Evolutionary conservation across 495 filamentous ascomycete species (phyloP).

Genomic region (Neurospora discreta): DNA sequence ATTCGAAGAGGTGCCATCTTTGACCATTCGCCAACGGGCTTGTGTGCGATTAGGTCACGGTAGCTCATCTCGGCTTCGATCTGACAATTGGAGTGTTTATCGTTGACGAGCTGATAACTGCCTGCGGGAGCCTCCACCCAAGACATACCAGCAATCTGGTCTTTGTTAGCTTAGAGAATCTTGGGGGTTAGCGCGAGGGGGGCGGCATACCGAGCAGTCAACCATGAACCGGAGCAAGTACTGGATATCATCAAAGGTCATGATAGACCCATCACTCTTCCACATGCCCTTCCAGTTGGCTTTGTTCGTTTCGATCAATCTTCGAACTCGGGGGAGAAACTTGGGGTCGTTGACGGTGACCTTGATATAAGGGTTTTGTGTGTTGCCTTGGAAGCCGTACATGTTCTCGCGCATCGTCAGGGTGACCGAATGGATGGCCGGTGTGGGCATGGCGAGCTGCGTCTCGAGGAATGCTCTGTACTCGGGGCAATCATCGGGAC

Average conservation of each 20-base stretch:
- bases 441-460: slow-evolving; percentile 52
- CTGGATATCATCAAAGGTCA: slow-evolving; percentile 91
- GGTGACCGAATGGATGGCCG: slow-evolving; percentile 53
- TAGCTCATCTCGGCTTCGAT: slow-evolving; percentile 84
- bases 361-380: slow-evolving; percentile 84
- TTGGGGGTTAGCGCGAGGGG: background rate
- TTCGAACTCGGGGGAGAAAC: slow-evolving; percentile 59
- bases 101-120: slow-evolving; percentile 57
- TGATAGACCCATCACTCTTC: slow-evolving; percentile 59
- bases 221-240: slow-evolving; percentile 97
- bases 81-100: slow-evolving; percentile 82
- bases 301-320: slow-evolving; percentile 56
- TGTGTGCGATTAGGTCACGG: slow-evolving; percentile 71
- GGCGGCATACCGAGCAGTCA: slow-evolving; percentile 56
- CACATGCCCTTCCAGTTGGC: slow-evolving; percentile 88
- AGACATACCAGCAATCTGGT: slow-evolving; percentile 80
- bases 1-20: slow-evolving; percentile 95
- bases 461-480: slow-evolving; percentile 70
- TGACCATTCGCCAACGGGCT: slow-evolving; percentile 88
- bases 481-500: slow-evolving; percentile 57
- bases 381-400: slow-evolving; percentile 84
- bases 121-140: slow-evolving; percentile 81
- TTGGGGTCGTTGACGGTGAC: slow-evolving; percentile 85
- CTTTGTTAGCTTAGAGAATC: slow-evolving; percentile 9
- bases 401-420: slow-evolving; percentile 79